Conservation (phyloP, 345 rosid genomes). For the Brassica carinata region DNA sequence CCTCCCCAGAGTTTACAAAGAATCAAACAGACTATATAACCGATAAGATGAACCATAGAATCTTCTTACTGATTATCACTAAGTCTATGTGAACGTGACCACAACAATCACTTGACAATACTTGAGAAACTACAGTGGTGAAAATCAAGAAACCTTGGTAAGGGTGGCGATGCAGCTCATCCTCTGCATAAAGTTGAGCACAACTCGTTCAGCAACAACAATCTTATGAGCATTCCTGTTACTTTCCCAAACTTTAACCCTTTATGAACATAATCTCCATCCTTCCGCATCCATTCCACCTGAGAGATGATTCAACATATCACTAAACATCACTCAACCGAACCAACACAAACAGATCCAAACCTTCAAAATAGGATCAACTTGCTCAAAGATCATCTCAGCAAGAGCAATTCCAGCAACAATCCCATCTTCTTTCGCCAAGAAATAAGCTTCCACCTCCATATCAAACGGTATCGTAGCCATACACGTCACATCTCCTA, state of each 20-base stretch:
- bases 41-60: not conserved
- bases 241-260: slow-evolving; percentile 95
- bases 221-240: slow-evolving; percentile 77
- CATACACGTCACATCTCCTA: slow-evolving; percentile 95
- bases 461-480: slow-evolving; percentile 79
- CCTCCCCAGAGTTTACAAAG: not conserved
- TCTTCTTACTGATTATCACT: not conserved
- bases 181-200: slow-evolving; percentile 92
- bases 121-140: not conserved
- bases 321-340: not conserved
- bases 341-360: not conserved
- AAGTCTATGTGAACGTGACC: not conserved
- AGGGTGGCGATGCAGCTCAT: slow-evolving; percentile 98
- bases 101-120: slow-evolving; percentile 9
- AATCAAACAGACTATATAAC: not conserved
- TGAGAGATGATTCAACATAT: slow-evolving; percentile 20
- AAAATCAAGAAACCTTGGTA: slow-evolving; percentile 58
- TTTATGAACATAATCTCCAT: slow-evolving; percentile 81
- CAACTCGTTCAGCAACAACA: slow-evolving; percentile 91
- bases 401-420: slow-evolving; percentile 83
- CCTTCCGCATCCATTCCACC: slow-evolving; percentile 86
- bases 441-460: slow-evolving; percentile 93
- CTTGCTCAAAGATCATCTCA: slow-evolving; percentile 82
- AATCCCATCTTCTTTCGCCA: slow-evolving; percentile 92
- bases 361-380: slow-evolving; percentile 88